Evolutionary conservation across 805 yeast genomes (phyloP).

Genomic region (Metschnikowia kofuensis): DNA sequence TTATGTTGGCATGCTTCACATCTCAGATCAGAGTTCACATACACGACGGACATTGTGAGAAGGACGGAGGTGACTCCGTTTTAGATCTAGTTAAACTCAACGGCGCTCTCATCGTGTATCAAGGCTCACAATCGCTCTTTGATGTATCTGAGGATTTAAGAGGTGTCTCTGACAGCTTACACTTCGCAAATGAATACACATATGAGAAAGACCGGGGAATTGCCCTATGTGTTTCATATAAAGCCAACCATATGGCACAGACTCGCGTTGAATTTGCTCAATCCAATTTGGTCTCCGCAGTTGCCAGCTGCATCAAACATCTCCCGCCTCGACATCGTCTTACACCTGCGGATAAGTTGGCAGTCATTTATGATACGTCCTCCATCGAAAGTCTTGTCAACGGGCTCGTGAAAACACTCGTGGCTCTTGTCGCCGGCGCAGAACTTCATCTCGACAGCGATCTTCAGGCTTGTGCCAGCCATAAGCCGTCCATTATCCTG

Average conservation of each 20-base stretch:
- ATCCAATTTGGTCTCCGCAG: constrained; percentile 49
- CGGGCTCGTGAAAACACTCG: constrained; percentile 36
- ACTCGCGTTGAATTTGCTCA: constrained; percentile 41
- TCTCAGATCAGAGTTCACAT: constrained; percentile 41
- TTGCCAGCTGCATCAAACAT: constrained; percentile 50
- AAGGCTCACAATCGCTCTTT: not conserved
- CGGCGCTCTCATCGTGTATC: not conserved
- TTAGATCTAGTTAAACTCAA: not conserved
- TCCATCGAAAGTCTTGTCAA: constrained; percentile 26
- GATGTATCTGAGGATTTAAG: not conserved
- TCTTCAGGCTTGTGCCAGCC: constrained; percentile 13
- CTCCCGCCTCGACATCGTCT: constrained; percentile 40
- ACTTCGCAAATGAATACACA: constrained; percentile 30
- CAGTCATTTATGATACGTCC: constrained; percentile 19
- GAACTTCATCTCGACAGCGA: constrained; percentile 20
- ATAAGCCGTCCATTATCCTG: constrained; percentile 12
- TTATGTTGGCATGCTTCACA: constrained; percentile 44
- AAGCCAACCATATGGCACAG: constrained; percentile 15
- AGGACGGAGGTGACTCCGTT: not conserved
- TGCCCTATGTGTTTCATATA: constrained; percentile 25
- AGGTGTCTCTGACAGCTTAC: not conserved
- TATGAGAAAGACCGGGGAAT: constrained; percentile 37
- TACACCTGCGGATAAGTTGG: constrained; percentile 23
- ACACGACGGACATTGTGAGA: constrained; percentile 21
- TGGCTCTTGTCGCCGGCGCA: constrained; percentile 37